Conservation (phyloP, 2,329 filamentous ascomycete species). For the Botrytis squamosa region DNA sequence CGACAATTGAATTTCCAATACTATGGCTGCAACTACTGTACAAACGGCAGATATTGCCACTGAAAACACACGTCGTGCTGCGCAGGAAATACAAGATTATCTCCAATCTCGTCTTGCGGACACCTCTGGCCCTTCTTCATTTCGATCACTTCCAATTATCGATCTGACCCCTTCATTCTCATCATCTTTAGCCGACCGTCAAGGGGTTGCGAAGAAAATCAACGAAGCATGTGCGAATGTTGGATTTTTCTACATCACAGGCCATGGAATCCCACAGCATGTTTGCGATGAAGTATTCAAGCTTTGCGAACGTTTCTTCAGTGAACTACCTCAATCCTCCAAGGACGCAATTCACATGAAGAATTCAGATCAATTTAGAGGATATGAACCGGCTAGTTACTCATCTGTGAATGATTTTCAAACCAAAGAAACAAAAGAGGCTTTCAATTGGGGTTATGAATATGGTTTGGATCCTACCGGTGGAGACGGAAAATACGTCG, state of each 20-base stretch:
- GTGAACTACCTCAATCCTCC: slow-evolving; percentile 45
- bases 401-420: slow-evolving; percentile 47
- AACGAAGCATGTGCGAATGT: slow-evolving; percentile 35
- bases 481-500: slow-evolving; percentile 38
- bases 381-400: slow-evolving; percentile 50
- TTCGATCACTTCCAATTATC: slow-evolving; percentile 36
- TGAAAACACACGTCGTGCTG: slow-evolving; percentile 24
- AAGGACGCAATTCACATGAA: slow-evolving; percentile 45
- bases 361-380: slow-evolving; percentile 44
- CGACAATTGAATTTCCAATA: neutral
- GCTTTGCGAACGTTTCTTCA: slow-evolving; percentile 48
- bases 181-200: slow-evolving; percentile 29
- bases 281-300: slow-evolving; percentile 45
- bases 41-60: neutral
- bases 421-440: slow-evolving; percentile 50
- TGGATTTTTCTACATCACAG: slow-evolving; percentile 43
- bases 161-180: slow-evolving; percentile 37
- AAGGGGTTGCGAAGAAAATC: slow-evolving; percentile 34
- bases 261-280: slow-evolving; percentile 46
- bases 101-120: slow-evolving; percentile 31
- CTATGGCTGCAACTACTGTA: slow-evolving; percentile 9
- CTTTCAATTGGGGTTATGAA: slow-evolving; percentile 39
- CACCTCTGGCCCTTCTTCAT: slow-evolving; percentile 28
- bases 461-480: slow-evolving; percentile 36
- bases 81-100: slow-evolving; percentile 34